phyloP scores from a whole-genome alignment of 176 grass and related monocot species.

The maize (Zea mays) region DNA sequence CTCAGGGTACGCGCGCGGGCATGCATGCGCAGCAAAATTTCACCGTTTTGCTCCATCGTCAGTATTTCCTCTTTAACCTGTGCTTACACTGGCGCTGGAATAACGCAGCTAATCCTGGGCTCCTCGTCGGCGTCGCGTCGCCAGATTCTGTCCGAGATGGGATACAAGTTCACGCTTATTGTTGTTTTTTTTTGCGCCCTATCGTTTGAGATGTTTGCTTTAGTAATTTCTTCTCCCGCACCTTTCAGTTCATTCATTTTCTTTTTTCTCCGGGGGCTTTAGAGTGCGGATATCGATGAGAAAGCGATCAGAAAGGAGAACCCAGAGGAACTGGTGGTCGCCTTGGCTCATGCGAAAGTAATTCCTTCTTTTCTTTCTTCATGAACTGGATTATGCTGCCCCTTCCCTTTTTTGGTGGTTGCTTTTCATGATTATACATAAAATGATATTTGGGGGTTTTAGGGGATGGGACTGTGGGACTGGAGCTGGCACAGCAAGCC shows the following conservation, averaged over 20 bases:
- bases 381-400: background rate
- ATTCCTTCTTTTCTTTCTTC: background rate
- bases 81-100: background rate
- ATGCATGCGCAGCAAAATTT: background rate
- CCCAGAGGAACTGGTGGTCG: slow-evolving; percentile 77
- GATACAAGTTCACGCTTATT: slow-evolving; percentile 77
- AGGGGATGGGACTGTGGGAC: background rate
- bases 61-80: slow-evolving; percentile 12
- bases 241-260: slow-evolving; percentile 3
- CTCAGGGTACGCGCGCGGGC: slow-evolving; percentile 40
- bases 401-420: background rate
- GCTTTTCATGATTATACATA: background rate
- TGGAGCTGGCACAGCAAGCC: background rate
- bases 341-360: slow-evolving; percentile 87
- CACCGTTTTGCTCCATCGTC: background rate
- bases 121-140: slow-evolving; percentile 84
- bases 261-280: background rate
- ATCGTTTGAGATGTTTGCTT: background rate
- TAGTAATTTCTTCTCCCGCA: background rate
- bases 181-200: slow-evolving; percentile 34
- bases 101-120: slow-evolving; percentile 76
- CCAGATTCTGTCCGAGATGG: slow-evolving; percentile 90
- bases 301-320: slow-evolving; percentile 80
- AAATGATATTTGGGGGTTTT: background rate
- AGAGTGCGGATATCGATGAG: slow-evolving; percentile 93